These are phyloP conservation scores for Dalechampia spathulata DNA, from an alignment of 441 rosid genomes.

Conservation along the genomic window DNA sequence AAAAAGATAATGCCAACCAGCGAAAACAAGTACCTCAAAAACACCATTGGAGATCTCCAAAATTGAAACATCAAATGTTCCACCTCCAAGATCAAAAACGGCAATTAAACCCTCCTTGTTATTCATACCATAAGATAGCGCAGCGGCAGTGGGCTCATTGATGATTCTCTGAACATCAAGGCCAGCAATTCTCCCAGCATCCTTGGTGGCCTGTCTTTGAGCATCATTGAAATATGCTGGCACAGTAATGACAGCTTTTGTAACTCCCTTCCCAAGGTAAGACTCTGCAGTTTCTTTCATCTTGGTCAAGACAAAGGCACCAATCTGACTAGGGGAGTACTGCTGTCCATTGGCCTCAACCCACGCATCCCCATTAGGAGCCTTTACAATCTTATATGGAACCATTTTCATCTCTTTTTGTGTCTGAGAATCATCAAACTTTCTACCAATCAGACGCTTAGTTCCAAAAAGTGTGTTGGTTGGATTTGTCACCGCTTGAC, in stretches of 20 bases:
- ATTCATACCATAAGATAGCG: conserved; percentile 89
- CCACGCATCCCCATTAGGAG: conserved; percentile 98
- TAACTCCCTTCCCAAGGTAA: conserved; percentile 63
- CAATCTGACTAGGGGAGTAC: conserved; percentile 84
- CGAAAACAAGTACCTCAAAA: conserved; percentile 51
- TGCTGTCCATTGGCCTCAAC: conserved; percentile 81
- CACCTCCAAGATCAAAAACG: conserved; percentile 92
- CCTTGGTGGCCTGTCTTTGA: conserved; percentile 90
- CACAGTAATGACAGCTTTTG: conserved; percentile 75
- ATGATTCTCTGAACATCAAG: conserved; percentile 85
- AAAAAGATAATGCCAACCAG: neutral
- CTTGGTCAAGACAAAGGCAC: conserved; percentile 73
- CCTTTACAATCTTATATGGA: no score
- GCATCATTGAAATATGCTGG: conserved; percentile 95
- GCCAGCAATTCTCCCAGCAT: conserved; percentile 85
- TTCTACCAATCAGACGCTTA: no score
- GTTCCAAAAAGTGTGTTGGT: no score
- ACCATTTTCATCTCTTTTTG: no score
- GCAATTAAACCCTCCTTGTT: conserved; percentile 91
- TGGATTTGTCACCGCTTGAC: no score
- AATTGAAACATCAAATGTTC: conserved; percentile 81
- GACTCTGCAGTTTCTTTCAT: conserved; percentile 90
- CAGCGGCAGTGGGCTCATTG: conserved; percentile 94
- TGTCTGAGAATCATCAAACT: no score
- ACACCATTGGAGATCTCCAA: conserved; percentile 95